Percentiles rank a stretch among this genome's conserved stretches.
These are phyloP conservation scores for Trichomonas vaginalis DNA, from an alignment of 208 protist genomes.

Conservation along the genomic window DNA sequence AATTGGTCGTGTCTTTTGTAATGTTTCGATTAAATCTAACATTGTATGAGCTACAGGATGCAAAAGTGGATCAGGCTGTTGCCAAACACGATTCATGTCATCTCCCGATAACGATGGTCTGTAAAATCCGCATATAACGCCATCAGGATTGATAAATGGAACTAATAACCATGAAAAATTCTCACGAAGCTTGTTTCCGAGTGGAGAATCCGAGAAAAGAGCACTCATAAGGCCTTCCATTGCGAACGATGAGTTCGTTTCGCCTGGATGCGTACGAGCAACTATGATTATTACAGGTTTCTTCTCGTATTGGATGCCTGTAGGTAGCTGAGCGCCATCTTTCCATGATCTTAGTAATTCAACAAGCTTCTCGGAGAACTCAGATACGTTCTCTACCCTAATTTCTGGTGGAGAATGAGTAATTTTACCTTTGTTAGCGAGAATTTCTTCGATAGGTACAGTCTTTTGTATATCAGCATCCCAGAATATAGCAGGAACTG, in stretches of 20 bases:
- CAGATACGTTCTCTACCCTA: not conserved
- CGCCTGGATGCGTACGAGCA: conserved; percentile 85
- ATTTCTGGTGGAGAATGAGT: not conserved
- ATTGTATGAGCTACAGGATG: conserved; percentile 31
- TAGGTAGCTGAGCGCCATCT: too few relatives aligned
- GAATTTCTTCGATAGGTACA: not conserved
- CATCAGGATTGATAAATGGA: conserved; percentile 93
- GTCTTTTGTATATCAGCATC: not conserved
- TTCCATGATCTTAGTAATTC: not conserved
- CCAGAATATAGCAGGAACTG: not conserved
- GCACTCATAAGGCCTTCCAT: conserved; percentile 57
- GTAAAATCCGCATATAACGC: conserved; percentile 86
- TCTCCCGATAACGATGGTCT: conserved; percentile 69
- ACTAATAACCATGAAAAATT: conserved; percentile 32
- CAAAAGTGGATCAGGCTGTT: conserved; percentile 20
- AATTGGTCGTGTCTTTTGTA: not conserved
- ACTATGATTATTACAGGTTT: conserved; percentile 57
- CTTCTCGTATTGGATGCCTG: not conserved
- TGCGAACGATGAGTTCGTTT: conserved; percentile 78
- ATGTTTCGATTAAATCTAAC: not conserved
- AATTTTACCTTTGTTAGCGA: not conserved
- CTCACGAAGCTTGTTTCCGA: not conserved
- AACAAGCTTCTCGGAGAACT: not conserved
- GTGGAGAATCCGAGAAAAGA: not conserved
- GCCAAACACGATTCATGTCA: conserved; percentile 83